These are phyloP conservation scores for Raphanus hybrid DNA, from an alignment of 441 rosid species.

Conservation along the genomic window DNA sequence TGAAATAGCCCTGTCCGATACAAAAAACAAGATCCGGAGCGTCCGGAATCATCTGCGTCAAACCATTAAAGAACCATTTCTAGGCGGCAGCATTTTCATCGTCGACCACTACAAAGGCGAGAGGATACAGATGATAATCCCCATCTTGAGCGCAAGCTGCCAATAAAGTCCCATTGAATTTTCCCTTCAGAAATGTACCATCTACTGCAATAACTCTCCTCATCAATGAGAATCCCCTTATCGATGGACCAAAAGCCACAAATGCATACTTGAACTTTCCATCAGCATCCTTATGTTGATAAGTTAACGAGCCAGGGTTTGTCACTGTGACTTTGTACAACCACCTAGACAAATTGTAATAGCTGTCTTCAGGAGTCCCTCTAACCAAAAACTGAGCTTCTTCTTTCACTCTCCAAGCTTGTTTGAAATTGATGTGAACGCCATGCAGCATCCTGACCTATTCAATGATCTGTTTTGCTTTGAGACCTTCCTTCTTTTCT, in stretches of 20 bases:
- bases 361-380: neutral
- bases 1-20: neutral
- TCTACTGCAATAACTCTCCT: no score
- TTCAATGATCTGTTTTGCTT: neutral
- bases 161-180: no score
- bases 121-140: neutral
- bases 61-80: neutral
- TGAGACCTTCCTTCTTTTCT: neutral
- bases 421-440: neutral
- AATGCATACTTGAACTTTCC: no score
- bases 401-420: neutral
- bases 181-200: no score
- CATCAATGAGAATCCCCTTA: no score
- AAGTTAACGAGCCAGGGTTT: no score
- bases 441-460: neutral
- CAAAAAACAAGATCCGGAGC: no score
- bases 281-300: no score
- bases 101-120: neutral
- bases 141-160: neutral
- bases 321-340: no score
- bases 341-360: neutral
- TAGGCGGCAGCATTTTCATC: neutral
- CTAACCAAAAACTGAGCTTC: neutral
- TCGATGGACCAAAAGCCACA: no score
- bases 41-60: neutral